Conservation (phyloP, 73 alveolate genomes). For the Uronychia binucleata region DNA sequence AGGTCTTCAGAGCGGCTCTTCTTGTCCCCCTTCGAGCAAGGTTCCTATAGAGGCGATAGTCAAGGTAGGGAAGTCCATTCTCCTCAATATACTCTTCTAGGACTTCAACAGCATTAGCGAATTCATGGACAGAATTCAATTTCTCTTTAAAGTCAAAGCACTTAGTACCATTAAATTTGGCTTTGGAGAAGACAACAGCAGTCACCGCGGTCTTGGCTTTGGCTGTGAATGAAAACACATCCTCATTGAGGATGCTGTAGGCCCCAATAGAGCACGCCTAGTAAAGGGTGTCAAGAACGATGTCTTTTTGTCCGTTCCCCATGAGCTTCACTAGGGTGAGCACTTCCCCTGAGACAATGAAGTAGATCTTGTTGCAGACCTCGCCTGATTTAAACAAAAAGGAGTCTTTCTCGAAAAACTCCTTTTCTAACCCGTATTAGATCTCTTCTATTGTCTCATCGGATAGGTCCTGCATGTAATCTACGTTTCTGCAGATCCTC, state of each 20-base stretch:
- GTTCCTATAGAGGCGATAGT: constrained; percentile 13
- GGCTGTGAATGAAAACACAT: constrained; percentile 1
- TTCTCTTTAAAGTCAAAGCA: background rate
- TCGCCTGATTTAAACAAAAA: constrained; percentile 20
- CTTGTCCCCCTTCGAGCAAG: background rate
- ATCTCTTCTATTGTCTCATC: constrained; percentile 11
- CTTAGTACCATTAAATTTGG: background rate
- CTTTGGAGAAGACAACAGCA: background rate
- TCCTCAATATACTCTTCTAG: constrained; percentile 22
- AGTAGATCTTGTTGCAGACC: background rate
- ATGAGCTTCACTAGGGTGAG: background rate
- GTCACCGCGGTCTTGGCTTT: constrained; percentile 2
- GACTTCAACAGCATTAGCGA: background rate
- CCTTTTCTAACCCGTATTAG: constrained; percentile 7
- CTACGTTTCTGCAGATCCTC: background rate
- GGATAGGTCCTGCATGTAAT: background rate
- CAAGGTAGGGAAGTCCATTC: constrained; percentile 43
- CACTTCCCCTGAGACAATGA: constrained; percentile 14
- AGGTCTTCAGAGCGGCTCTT: background rate
- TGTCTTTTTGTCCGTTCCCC: constrained; percentile 2
- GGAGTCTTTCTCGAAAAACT: constrained; percentile 4
- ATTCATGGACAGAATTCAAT: background rate
- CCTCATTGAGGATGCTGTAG: constrained; percentile 6
- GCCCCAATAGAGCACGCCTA: constrained; percentile 14
- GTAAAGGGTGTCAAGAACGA: constrained; percentile 15